phyloP scores from a whole-genome alignment of 2,329 filamentous ascomycete genomes.

The Aspergillus sp. region DNA sequence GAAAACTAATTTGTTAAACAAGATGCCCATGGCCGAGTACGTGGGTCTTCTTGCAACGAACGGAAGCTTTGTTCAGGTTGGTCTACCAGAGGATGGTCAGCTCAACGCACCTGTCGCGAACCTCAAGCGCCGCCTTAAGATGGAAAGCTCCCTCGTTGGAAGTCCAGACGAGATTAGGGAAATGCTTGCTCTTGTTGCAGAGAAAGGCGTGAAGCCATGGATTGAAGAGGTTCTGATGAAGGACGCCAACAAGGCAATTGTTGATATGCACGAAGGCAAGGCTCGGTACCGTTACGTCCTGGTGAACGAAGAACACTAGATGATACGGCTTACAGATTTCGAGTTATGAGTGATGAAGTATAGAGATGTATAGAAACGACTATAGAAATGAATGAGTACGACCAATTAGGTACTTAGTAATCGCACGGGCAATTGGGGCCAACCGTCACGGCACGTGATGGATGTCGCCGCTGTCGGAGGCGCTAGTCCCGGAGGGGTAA shows the following conservation, averaged over 20 bases:
- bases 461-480: slow-evolving; percentile 27
- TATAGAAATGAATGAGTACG: neutral
- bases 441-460: slow-evolving; percentile 21
- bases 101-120: slow-evolving; percentile 57
- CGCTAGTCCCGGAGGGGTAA: slow-evolving; percentile 22
- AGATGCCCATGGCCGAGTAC: slow-evolving; percentile 65
- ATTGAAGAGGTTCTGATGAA: slow-evolving; percentile 44
- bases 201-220: slow-evolving; percentile 44
- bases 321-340: neutral
- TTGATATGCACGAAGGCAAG: slow-evolving; percentile 46
- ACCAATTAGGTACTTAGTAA: no score
- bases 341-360: slow-evolving; percentile 8
- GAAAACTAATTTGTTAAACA: slow-evolving; percentile 1
- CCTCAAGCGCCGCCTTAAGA: slow-evolving; percentile 56
- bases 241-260: slow-evolving; percentile 45
- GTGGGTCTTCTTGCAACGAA: slow-evolving; percentile 58
- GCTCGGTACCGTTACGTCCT: slow-evolving; percentile 49
- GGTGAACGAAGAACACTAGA: slow-evolving; percentile 37
- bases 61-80: slow-evolving; percentile 66
- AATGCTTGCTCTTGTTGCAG: slow-evolving; percentile 45
- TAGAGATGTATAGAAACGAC: neutral
- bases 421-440: neutral
- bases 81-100: slow-evolving; percentile 59
- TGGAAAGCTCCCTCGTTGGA: slow-evolving; percentile 50
- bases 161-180: slow-evolving; percentile 42